Base-by-base conservation (phyloP, 768 basidiomycete genomes). In the Leccinum pellstonianum region DNA sequence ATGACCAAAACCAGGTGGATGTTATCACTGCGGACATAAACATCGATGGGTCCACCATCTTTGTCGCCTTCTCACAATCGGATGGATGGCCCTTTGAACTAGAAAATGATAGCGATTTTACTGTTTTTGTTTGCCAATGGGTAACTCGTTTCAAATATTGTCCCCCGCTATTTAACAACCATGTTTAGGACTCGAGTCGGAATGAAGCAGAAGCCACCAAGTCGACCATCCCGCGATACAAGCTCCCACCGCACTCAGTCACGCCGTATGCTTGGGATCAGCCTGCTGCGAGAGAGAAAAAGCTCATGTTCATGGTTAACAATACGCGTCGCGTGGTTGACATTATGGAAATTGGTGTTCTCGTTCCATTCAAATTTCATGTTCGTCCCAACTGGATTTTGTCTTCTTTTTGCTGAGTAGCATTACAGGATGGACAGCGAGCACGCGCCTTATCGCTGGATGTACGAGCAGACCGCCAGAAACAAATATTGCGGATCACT, bases 281-380 rank as follows among this genome's bases (percentile, higher is more conserved):
- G 60, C 97, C 97, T 7, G 91, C 94, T 3, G 87, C 87, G 1
- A 78, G 79, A 50, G 87, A 90, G 65, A 98, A 96, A 76, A 87
- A 85, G 63, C 77, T 99, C 25, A 72, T 85, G 37, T 77, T 99
- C 21, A 71, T 73, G 10, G 80, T 87, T 52, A 86, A 86, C 47
- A 81, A 82, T 23, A 75, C 83, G 55, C 83, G 82, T 11, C 83
- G 92, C 29, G 73, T 80, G 21, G 78, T 98, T 54, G 96, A 98
- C 70, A 87, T 96, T 61, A 88, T 96, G 87, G 97, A 98, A 73
- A 98, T 99, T 23, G 97, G 97, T 27, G 84, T 90, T 63, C 82
- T 96, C 6, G 74, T 91, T 11, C 97, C 97, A 1, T 95, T 95
- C 80, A 92, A 84, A 70, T 92, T 96, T 70, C 77, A 78, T 50